Evolutionary conservation across 805 yeast genomes (phyloP).

Genomic region (Wickerhamiella domercqiae): DNA sequence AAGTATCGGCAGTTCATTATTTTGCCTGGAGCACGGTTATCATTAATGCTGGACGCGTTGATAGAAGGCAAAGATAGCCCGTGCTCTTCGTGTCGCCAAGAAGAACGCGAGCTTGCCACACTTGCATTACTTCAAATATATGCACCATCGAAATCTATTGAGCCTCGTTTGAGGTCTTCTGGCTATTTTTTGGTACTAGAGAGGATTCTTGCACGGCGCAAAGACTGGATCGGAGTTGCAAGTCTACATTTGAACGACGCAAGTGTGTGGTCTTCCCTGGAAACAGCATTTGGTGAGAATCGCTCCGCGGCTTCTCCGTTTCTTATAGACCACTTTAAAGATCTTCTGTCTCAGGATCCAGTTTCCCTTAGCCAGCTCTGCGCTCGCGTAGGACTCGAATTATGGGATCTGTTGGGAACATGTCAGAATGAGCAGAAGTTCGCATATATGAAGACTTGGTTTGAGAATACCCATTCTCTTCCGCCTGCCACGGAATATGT

Average conservation of each 20-base stretch:
- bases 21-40: conserved; percentile 34
- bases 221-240: conserved; percentile 7
- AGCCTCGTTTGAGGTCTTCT: conserved; percentile 37
- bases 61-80: conserved; percentile 18
- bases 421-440: not conserved
- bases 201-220: conserved; percentile 30
- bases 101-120: conserved; percentile 62
- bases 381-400: not conserved
- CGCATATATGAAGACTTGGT: not conserved
- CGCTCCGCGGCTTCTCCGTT: not conserved
- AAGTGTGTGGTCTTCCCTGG: conserved; percentile 5
- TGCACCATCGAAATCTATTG: conserved; percentile 38
- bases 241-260: conserved; percentile 3
- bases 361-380: conserved; percentile 4
- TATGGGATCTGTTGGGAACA: conserved; percentile 2
- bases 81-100: conserved; percentile 14
- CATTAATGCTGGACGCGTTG: conserved; percentile 4
- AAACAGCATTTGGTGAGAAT: conserved; percentile 3
- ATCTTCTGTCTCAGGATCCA: conserved; percentile 2
- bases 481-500: conserved; percentile 8
- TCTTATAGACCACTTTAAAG: conserved; percentile 1
- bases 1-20: conserved; percentile 74
- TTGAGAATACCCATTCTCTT: conserved; percentile 1
- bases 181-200: conserved; percentile 45
- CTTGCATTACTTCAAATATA: conserved; percentile 55